Evolutionary conservation across 139 green algal genomes (phyloP), one percentile per base, ranked within the genome.

Genomic region (Ettlia oleoabundans): DNA sequence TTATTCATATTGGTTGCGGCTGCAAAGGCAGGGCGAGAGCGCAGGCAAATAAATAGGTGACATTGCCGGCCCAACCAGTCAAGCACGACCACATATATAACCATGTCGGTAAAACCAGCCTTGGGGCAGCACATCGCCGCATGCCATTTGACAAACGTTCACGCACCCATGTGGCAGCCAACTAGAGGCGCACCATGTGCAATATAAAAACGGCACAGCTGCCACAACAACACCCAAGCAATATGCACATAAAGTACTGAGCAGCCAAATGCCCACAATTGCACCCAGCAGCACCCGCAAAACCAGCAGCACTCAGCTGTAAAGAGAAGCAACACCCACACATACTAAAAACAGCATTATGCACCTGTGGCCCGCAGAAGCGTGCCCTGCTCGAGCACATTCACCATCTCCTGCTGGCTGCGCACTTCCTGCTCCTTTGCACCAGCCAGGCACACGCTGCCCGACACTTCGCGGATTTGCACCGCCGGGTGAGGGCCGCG

Each of bases 1-100:
- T 89, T 89, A 87, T 99, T 99, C 96, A 99, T 99, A 76, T 88
- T 88, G 5, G 95, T 98, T 22, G 88, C 91, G 1, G 90, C 95
- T 80, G 73, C 35, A 68, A 24, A 67, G 61, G 30, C 21, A 28
- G 63, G 32, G 41, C 26, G 63, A 33, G 32, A 41, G 9, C 32
- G 63, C 26, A 13, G 51, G 66, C 21, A 74, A 28, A 22, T 3
- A 26, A 53, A 40, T 15, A 58, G 47, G n/a, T n/a, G n/a, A n/a
- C n/a, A n/a, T n/a, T n/a, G n/a, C n/a, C n/a, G n/a, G n/a, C n/a
- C n/a, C n/a, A n/a, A n/a, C n/a, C n/a, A n/a, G n/a, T n/a, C n/a
- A n/a, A n/a, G n/a, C n/a, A n/a, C n/a, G n/a, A n/a, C n/a, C n/a
- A n/a, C n/a, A n/a, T n/a, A n/a, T n/a, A n/a, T n/a, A n/a, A n/a